phyloP scores from a whole-genome alignment of 345 rosid genomes.

The Euclidium syriacum region DNA sequence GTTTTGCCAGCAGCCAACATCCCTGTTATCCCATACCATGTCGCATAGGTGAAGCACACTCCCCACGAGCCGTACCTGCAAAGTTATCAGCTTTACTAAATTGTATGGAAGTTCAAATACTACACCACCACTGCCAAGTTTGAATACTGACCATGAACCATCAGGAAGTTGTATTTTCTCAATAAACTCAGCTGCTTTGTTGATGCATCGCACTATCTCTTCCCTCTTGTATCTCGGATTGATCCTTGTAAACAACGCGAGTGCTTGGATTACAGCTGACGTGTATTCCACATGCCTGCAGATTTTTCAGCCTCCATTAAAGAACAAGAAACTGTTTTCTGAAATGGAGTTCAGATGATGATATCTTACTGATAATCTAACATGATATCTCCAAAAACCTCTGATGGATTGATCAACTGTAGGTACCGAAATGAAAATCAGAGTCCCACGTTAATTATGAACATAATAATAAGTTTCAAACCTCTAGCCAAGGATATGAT shows the following conservation, averaged over 20 bases:
- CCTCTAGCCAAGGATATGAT: slow-evolving; percentile 71
- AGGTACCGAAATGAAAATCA: background rate
- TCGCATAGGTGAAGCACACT: slow-evolving; percentile 69
- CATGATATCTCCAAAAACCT: slow-evolving; percentile 57
- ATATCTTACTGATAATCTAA: slow-evolving; percentile 64
- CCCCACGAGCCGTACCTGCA: slow-evolving; percentile 92
- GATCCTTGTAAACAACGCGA: slow-evolving; percentile 29
- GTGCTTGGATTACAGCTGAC: slow-evolving; percentile 63
- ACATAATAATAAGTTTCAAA: background rate
- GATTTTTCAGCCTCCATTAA: background rate
- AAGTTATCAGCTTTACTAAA: too few relatives aligned
- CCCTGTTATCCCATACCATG: slow-evolving; percentile 75
- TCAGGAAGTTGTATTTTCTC: slow-evolving; percentile 45
- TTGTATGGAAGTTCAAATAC: too few relatives aligned
- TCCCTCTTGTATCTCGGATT: slow-evolving; percentile 34
- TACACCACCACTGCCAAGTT: too few relatives aligned
- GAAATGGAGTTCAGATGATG: background rate
- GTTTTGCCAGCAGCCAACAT: slow-evolving; percentile 42
- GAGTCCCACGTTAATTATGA: background rate
- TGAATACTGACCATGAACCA: too few relatives aligned
- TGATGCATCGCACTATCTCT: slow-evolving; percentile 40
- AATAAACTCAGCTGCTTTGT: slow-evolving; percentile 46
- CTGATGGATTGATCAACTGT: slow-evolving; percentile 66
- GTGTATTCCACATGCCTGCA: slow-evolving; percentile 75
- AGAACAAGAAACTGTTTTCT: background rate